Evolutionary conservation across 1,284 basidiomycete species (phyloP).

Genomic region (Austroboletus olivaceoglutinosus): DNA sequence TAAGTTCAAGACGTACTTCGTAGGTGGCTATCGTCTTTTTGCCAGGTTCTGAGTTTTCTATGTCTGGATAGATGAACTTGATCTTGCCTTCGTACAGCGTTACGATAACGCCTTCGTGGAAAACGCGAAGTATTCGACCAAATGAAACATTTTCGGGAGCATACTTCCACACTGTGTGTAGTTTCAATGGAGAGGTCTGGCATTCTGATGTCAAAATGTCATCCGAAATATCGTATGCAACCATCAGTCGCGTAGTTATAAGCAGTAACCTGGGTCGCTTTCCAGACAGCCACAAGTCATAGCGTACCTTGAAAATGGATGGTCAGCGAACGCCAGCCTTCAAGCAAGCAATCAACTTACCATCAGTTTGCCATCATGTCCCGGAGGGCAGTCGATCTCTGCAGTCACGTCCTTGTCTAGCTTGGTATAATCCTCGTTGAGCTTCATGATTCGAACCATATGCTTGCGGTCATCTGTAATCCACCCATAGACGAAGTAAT

Average conservation of each 20-base stretch:
- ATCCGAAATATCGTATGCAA: constrained; percentile 30
- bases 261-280: constrained; percentile 25
- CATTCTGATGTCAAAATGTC: constrained; percentile 9
- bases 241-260: constrained; percentile 30
- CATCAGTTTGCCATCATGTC: constrained; percentile 28
- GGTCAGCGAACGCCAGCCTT: not conserved
- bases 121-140: constrained; percentile 28
- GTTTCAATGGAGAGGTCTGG: constrained; percentile 6
- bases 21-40: constrained; percentile 19
- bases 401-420: constrained; percentile 20
- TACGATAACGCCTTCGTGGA: constrained; percentile 28
- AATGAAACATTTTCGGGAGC: constrained; percentile 24
- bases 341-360: constrained; percentile 6
- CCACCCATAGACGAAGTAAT: constrained; percentile 32
- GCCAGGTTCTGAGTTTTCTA: constrained; percentile 18
- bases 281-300: constrained; percentile 29
- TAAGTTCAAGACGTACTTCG: constrained; percentile 11
- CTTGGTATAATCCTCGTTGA: constrained; percentile 24
- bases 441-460: constrained; percentile 31
- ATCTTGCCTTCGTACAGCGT: constrained; percentile 28
- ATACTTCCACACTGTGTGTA: constrained; percentile 20
- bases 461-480: constrained; percentile 31
- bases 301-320: constrained; percentile 21
- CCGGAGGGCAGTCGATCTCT: constrained; percentile 31
- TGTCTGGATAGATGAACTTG: constrained; percentile 27